Evolutionary conservation across 208 protist genomes (phyloP).

Genomic region (Wallacemonas sp.): DNA sequence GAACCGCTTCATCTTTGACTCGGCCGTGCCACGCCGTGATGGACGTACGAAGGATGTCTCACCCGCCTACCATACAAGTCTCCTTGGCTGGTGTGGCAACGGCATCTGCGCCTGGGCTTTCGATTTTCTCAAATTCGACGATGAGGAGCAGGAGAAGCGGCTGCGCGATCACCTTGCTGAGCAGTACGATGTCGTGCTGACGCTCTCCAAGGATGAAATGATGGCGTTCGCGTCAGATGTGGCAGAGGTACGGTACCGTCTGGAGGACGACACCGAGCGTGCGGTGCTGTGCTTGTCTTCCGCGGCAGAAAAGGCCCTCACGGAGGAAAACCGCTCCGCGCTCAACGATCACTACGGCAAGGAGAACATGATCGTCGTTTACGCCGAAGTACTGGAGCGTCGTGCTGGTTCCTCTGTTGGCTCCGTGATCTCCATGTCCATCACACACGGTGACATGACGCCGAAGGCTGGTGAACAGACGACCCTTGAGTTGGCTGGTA

Average conservation of each 20-base stretch:
- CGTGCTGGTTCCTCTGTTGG: slow-evolving; percentile 55
- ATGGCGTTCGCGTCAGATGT: slow-evolving; percentile 61
- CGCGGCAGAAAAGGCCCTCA: slow-evolving; percentile 36
- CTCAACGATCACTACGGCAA: slow-evolving; percentile 65
- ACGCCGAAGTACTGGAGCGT: slow-evolving; percentile 58
- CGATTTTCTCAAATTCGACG: slow-evolving; percentile 46
- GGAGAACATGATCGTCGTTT: slow-evolving; percentile 60
- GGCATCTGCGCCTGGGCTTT: slow-evolving; percentile 80
- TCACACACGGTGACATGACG: slow-evolving; percentile 46
- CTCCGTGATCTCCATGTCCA: slow-evolving; percentile 41
- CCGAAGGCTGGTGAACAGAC: slow-evolving; percentile 28
- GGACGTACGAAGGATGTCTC: slow-evolving; percentile 21
- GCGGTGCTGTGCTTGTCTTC: slow-evolving; percentile 63
- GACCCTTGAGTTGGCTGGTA: slow-evolving; percentile 27
- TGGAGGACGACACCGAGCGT: slow-evolving; percentile 19
- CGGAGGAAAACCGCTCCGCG: slow-evolving; percentile 23
- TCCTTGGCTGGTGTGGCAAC: slow-evolving; percentile 73
- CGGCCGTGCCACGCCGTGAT: neutral
- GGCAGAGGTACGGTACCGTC: slow-evolving; percentile 38
- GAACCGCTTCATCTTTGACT: slow-evolving; percentile 61
- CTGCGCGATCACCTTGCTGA: slow-evolving; percentile 64
- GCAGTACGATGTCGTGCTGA: slow-evolving; percentile 50
- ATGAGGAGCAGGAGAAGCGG: slow-evolving; percentile 44
- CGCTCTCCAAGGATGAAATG: slow-evolving; percentile 59
- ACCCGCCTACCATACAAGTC: slow-evolving; percentile 58